Percentiles rank a stretch among this genome's conserved stretches.
Evolutionary conservation across 805 yeast genomes (phyloP).

Genomic region (Starmerella khaoyaiensis): DNA sequence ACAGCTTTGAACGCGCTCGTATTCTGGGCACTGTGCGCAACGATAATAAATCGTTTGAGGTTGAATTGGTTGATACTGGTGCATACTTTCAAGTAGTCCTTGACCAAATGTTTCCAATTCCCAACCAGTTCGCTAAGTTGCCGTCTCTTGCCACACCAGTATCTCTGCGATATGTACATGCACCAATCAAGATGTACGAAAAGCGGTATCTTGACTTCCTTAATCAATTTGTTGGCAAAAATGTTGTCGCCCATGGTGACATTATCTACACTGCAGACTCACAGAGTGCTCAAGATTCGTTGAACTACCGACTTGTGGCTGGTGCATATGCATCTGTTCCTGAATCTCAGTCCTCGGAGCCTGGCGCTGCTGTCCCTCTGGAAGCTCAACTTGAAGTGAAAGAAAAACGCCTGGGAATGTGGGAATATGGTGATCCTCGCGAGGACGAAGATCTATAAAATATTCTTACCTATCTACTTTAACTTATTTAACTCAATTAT

Average conservation of each 20-base stretch:
- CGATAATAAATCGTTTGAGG: conserved; percentile 31
- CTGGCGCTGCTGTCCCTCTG: conserved; percentile 29
- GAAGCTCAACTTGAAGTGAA: conserved; percentile 40
- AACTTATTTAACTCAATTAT: no score
- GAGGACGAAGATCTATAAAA: conserved; percentile 36
- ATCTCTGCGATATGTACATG: conserved; percentile 37
- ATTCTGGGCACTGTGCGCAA: not conserved
- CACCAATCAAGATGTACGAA: conserved; percentile 50
- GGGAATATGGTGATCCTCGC: conserved; percentile 65
- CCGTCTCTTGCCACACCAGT: conserved; percentile 15
- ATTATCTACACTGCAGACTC: conserved; percentile 46
- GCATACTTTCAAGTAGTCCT: conserved; percentile 36
- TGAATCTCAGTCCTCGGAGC: conserved; percentile 23
- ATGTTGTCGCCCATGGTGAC: conserved; percentile 41
- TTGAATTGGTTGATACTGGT: conserved; percentile 53
- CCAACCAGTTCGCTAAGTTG: conserved; percentile 46
- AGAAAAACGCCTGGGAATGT: conserved; percentile 44
- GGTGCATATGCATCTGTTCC: conserved; percentile 50
- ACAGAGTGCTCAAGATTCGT: conserved; percentile 41
- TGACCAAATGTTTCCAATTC: conserved; percentile 39
- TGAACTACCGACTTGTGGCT: conserved; percentile 45
- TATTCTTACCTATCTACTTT: no score
- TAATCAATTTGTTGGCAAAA: conserved; percentile 39
- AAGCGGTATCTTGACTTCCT: conserved; percentile 46
- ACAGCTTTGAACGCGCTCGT: conserved; percentile 38